Evolutionary conservation across 164 flowering plant species (phyloP), one percentile per base, ranked within the genome.

Genomic region (Magnolia kwangsiensis): DNA sequence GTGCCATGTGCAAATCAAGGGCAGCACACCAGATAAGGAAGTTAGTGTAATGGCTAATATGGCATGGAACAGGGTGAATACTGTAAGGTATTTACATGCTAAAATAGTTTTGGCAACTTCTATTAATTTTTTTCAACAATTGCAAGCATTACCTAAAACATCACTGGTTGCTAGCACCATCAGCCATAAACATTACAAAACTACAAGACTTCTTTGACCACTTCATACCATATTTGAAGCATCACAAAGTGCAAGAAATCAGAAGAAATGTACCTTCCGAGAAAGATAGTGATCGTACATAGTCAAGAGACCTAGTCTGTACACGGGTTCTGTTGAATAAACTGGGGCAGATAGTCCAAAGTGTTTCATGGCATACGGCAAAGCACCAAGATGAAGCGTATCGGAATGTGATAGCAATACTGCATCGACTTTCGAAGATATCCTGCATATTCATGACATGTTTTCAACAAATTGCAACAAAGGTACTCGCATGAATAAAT

Each of bases 281-380:
- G 98, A 87, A 74, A 90, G 84, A 77, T 85, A 94, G 82, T 93
- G 97, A 84, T 96, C 99, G 66, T 96, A 96, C 97, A 96, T 89
- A 13, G 97, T 91, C 69, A 96, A 88, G 23, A 92, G 89, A 13
- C 99, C 99, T 77, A 95, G 74, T 87, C 98, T 86, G 76, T 82
- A 86, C 7, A 93, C 98, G 8, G 99, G 99, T 75, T 93, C 99
- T 3, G 99, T 95, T 9, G 92, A 80, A 87, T 81, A 95, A 80
- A 95, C 91, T 0, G 95, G 95, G 69, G 97, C 98, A 69, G 88
- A 85, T 31, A 95, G 92, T 8, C 96, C 97, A 73, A 92, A 67
- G n/a, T 93, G 88, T 74, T 93, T 93, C 90, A 88, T 86, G 51
- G 98, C 98, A 83, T 93, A 95, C 0, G 99, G 95, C 67, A 95